Evolutionary conservation across 1,284 basidiomycete genomes (phyloP).

Genomic region (Leccinum huronense): DNA sequence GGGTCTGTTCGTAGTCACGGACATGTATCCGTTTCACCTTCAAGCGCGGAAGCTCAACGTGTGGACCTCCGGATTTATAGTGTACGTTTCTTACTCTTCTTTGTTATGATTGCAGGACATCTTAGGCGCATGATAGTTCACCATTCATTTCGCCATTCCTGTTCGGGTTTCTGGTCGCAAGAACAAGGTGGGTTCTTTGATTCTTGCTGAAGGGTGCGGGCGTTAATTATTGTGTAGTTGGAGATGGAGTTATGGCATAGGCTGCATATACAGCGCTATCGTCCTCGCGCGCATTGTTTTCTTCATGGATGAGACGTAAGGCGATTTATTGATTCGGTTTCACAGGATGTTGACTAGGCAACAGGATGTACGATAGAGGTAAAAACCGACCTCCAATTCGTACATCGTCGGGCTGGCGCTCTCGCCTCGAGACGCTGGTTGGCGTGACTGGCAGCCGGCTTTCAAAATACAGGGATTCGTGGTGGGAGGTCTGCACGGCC

Average conservation of each 20-base stretch:
- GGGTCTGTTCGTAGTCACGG: conserved; percentile 66
- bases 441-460: conserved; percentile 65
- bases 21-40: conserved; percentile 73
- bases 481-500: conserved; percentile 46
- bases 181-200: conserved; percentile 40
- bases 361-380: conserved; percentile 68
- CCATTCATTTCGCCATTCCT: conserved; percentile 68
- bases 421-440: conserved; percentile 60
- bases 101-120: not conserved
- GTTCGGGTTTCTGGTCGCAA: conserved; percentile 68
- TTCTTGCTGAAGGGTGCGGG: conserved; percentile 29
- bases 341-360: conserved; percentile 10
- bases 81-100: conserved; percentile 43
- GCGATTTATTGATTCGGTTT: conserved; percentile 14
- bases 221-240: conserved; percentile 41
- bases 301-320: conserved; percentile 65
- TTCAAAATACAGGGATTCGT: conserved; percentile 58
- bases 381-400: conserved; percentile 49
- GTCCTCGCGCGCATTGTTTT: conserved; percentile 58
- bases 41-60: conserved; percentile 73
- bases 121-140: conserved; percentile 28
- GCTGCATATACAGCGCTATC: conserved; percentile 54
- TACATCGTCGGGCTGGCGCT: conserved; percentile 46
- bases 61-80: conserved; percentile 70
- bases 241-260: conserved; percentile 74